Conservation (phyloP, 331 rosid genomes). For the Telfairia occidentalis region DNA sequence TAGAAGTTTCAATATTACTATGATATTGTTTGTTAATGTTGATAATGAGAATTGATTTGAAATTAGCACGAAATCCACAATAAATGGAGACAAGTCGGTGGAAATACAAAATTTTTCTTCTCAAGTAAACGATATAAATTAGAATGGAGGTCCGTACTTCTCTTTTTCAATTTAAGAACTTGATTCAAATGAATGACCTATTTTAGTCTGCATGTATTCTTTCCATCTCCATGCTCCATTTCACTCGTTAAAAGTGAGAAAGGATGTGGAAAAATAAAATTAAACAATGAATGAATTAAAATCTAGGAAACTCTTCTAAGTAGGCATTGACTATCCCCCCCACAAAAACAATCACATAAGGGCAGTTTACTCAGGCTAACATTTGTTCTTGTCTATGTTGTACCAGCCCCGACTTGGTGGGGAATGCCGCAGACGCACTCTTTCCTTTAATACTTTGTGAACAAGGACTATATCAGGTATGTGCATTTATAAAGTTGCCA, state of each 20-base stretch:
- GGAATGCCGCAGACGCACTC: slow-evolving; percentile 92
- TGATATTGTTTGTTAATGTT: neutral
- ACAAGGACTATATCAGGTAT: slow-evolving; percentile 78
- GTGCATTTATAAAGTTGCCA: slow-evolving; percentile 12
- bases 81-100: neutral
- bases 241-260: neutral
- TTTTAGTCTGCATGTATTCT: neutral
- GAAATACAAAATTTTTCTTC: no score
- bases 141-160: no score
- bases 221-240: neutral
- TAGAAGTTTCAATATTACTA: neutral
- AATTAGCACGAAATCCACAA: neutral
- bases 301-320: neutral
- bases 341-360: no score
- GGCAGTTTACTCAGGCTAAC: neutral
- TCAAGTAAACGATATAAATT: no score
- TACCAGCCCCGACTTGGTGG: slow-evolving; percentile 69
- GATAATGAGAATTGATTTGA: neutral
- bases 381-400: slow-evolving; percentile 12
- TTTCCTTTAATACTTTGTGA: slow-evolving; percentile 83
- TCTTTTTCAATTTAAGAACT: neutral
- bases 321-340: neutral
- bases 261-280: neutral
- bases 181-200: neutral
- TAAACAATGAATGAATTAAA: neutral